These are phyloP conservation scores for Vicia faba DNA, from an alignment of 306 rosid genomes.

Conservation along the genomic window DNA sequence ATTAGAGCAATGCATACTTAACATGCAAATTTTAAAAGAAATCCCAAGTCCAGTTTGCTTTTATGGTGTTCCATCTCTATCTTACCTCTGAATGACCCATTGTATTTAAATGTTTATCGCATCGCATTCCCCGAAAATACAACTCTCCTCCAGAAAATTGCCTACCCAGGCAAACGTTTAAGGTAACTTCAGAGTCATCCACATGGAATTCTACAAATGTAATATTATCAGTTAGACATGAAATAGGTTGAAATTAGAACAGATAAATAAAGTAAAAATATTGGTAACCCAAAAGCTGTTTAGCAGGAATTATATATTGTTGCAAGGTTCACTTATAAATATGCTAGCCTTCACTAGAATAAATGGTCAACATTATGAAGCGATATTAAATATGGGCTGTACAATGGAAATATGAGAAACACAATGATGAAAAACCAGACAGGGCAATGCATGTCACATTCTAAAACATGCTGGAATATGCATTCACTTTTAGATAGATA, in stretches of 20 bases:
- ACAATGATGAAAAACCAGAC: slow-evolving; percentile 10
- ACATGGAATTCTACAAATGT: slow-evolving; percentile 52
- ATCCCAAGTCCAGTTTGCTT: slow-evolving; percentile 21
- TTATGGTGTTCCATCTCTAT: slow-evolving; percentile 30
- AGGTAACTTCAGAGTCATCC: slow-evolving; percentile 58
- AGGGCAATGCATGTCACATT: slow-evolving; percentile 3
- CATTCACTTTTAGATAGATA: neutral
- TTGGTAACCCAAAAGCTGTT: slow-evolving; percentile 3
- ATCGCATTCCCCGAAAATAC: slow-evolving; percentile 56
- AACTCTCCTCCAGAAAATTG: slow-evolving; percentile 57
- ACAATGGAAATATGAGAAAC: slow-evolving; percentile 9
- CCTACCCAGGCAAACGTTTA: slow-evolving; percentile 56
- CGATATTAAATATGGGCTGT: neutral
- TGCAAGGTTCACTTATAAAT: slow-evolving; percentile 18
- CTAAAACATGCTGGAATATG: slow-evolving; percentile 20
- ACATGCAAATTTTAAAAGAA: slow-evolving; percentile 1
- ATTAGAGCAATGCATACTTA: slow-evolving; percentile 11
- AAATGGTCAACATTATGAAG: slow-evolving; percentile 6
- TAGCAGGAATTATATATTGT: slow-evolving; percentile 19
- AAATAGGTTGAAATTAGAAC: slow-evolving; percentile 12
- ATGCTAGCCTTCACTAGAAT: slow-evolving; percentile 32
- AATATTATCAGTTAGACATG: slow-evolving; percentile 24
- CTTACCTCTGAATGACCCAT: slow-evolving; percentile 46
- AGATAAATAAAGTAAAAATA: slow-evolving; percentile 22
- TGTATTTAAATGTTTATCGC: slow-evolving; percentile 53